Evolutionary conservation across 768 basidiomycete species (phyloP).

Genomic region (Coprinellus aureogranulatus): DNA sequence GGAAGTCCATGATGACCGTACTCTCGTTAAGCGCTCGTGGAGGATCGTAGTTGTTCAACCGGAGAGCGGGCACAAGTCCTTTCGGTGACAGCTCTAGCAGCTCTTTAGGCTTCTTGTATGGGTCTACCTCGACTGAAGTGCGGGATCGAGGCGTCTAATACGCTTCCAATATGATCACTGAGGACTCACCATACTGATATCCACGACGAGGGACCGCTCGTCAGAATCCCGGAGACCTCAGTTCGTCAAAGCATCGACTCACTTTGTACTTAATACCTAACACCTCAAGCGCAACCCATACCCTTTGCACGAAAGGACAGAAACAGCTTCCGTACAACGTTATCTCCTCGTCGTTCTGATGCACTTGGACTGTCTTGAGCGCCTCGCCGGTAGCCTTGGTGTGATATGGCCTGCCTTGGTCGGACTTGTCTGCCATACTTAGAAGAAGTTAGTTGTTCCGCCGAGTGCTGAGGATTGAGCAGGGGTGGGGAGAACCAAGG

Average conservation of each 20-base stretch:
- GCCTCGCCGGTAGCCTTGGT: constrained; percentile 47
- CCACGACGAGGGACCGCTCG: too few species aligned
- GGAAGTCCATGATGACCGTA: constrained; percentile 73
- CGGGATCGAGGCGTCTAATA: neutral
- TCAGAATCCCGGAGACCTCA: too few species aligned
- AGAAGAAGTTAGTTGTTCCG: too few species aligned
- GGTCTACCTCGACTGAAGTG: constrained; percentile 69
- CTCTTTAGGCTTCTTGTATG: constrained; percentile 78
- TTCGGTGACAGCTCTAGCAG: constrained; percentile 81
- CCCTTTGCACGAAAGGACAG: constrained; percentile 81
- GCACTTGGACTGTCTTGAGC: constrained; percentile 52
- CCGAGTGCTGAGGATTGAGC: too few species aligned
- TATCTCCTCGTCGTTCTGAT: constrained; percentile 47
- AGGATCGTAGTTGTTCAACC: constrained; percentile 50
- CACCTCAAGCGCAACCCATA: constrained; percentile 73
- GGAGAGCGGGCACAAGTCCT: constrained; percentile 73
- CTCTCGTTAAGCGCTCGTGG: constrained; percentile 74
- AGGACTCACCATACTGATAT: constrained; percentile 20
- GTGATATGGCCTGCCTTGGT: constrained; percentile 33
- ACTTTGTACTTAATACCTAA: constrained; percentile 72
- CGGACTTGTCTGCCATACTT: constrained; percentile 27
- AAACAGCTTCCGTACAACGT: constrained; percentile 73
- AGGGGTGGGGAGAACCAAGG: too few species aligned
- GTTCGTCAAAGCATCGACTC: too few species aligned
- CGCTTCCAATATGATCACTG: neutral